phyloP scores from a whole-genome alignment of 306 rosid genomes.

The Sesbania bispinosa region DNA sequence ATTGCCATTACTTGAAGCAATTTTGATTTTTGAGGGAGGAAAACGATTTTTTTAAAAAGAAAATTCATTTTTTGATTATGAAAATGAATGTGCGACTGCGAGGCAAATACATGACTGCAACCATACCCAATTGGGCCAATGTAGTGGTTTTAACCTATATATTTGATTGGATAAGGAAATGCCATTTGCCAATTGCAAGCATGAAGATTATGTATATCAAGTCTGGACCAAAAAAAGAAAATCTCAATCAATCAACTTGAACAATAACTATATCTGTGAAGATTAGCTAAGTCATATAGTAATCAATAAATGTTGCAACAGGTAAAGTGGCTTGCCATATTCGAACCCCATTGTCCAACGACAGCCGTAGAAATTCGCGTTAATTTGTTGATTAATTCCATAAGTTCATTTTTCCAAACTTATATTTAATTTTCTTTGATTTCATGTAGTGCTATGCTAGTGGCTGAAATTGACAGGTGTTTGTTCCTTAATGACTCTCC shows the following conservation, averaged over 20 bases:
- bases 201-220: neutral
- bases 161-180: slow-evolving; percentile 7
- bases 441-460: slow-evolving; percentile 7
- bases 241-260: slow-evolving; percentile 10
- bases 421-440: neutral
- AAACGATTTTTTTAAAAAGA: neutral
- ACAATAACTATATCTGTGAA: slow-evolving; percentile 5
- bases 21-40: no score
- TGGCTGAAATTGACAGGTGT: slow-evolving; percentile 30
- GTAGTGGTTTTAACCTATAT: no score
- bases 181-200: neutral
- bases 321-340: slow-evolving; percentile 29
- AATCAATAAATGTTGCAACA: neutral
- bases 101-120: neutral
- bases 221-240: no score
- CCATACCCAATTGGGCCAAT: no score
- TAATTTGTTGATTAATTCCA: neutral
- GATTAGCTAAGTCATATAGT: slow-evolving; percentile 21
- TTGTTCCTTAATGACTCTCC: slow-evolving; percentile 10
- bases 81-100: neutral
- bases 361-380: slow-evolving; percentile 30
- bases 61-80: neutral
- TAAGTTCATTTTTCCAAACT: neutral
- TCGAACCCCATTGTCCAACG: neutral
- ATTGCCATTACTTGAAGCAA: neutral